Percentiles rank a stretch among this genome's conserved stretches.
Evolutionary conservation across 225 moss, liverwort and hornwort species (phyloP).

Genomic region (Pleurozium schreberi): DNA sequence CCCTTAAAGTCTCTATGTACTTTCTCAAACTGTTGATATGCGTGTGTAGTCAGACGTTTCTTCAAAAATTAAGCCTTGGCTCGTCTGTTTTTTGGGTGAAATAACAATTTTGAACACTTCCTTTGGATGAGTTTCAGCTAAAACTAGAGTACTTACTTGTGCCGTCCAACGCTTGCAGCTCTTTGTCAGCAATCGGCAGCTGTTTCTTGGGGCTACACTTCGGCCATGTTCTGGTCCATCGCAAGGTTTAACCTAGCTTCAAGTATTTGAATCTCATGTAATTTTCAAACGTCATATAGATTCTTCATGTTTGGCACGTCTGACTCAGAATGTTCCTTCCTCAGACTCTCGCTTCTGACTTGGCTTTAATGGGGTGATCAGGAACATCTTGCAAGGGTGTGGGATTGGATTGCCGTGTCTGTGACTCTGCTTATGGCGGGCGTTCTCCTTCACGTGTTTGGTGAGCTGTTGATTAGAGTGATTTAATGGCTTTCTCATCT

Average conservation of each 20-base stretch:
- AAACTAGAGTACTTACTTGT: background rate
- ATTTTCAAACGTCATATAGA: background rate
- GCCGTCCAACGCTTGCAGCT: conserved; percentile 23
- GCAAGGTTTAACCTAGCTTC: conserved; percentile 28
- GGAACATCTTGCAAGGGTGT: conserved; percentile 38
- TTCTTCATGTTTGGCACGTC: background rate
- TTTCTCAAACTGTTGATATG: background rate
- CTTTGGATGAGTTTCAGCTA: background rate
- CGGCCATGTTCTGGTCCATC: conserved; percentile 55
- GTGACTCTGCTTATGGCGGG: conserved; percentile 17
- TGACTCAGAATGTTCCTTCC: background rate
- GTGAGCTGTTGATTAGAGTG: background rate
- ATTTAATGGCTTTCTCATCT: background rate
- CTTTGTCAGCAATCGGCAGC: conserved; percentile 41
- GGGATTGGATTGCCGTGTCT: conserved; percentile 36
- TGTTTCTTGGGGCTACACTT: conserved; percentile 57
- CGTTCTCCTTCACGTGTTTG: conserved; percentile 26
- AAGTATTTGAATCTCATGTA: background rate
- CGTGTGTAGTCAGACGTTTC: background rate
- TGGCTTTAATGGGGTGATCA: conserved; percentile 5
- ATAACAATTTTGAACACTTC: background rate
- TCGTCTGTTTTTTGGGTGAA: background rate
- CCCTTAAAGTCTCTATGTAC: background rate
- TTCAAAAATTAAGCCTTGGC: background rate
- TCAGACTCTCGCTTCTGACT: background rate